Conservation (phyloP, 1,284 basidiomycete genomes). For the Cutaneotrichosporon dermatis region DNA sequence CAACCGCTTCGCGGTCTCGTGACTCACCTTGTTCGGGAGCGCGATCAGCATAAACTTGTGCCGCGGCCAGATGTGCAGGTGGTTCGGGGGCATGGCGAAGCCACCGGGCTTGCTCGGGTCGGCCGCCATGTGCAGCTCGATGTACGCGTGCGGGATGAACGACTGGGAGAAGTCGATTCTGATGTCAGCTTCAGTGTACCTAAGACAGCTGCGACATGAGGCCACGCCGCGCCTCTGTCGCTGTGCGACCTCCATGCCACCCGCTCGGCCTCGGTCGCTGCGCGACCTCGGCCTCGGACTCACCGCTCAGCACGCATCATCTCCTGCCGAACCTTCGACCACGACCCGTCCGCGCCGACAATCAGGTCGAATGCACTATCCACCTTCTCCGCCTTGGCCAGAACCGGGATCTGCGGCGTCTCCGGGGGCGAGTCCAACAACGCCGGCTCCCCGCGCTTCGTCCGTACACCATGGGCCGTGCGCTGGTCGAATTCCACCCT, state of each 20-base stretch:
- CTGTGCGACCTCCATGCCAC: neutral
- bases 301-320: constrained; percentile 86
- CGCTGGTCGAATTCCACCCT: constrained; percentile 64
- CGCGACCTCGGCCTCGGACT: constrained; percentile 34
- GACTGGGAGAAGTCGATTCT: constrained; percentile 92
- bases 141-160: constrained; percentile 91
- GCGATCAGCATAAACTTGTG: constrained; percentile 99
- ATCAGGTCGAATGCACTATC: constrained; percentile 69
- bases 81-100: constrained; percentile 87
- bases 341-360: constrained; percentile 83
- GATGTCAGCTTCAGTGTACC: constrained; percentile 12
- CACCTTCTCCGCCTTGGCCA: constrained; percentile 9
- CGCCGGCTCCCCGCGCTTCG: constrained; percentile 9
- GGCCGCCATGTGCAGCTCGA: constrained; percentile 92
- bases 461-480: constrained; percentile 31
- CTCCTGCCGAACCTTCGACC: constrained; percentile 76
- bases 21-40: constrained; percentile 81
- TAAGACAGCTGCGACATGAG: neutral
- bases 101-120: constrained; percentile 56
- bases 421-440: constrained; percentile 6
- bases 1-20: neutral
- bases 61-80: constrained; percentile 98
- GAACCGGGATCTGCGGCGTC: constrained; percentile 11
- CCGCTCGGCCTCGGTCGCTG: neutral
- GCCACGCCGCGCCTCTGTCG: neutral